These are phyloP conservation scores for Talaromyces wortmannii DNA, from an alignment of 495 filamentous ascomycete species.

Conservation along the genomic window DNA sequence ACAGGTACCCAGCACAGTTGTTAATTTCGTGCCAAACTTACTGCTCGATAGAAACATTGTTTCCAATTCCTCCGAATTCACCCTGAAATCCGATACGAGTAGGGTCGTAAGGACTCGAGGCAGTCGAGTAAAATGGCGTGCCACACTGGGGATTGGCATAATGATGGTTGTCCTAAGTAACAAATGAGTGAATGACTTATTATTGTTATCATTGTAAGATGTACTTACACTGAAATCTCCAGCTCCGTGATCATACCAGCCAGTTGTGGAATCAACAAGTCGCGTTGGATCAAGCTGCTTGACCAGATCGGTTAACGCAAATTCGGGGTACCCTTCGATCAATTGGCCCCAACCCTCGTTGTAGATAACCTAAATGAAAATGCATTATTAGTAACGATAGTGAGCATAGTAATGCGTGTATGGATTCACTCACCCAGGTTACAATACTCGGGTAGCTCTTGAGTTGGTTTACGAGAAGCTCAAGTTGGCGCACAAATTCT, in stretches of 20 bases:
- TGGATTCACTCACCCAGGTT: slow-evolving; percentile 27
- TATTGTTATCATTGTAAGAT: neutral
- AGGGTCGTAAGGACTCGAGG: slow-evolving; percentile 50
- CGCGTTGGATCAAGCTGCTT: slow-evolving; percentile 52
- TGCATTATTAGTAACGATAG: neutral
- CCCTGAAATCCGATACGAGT: slow-evolving; percentile 59
- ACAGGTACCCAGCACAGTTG: neutral
- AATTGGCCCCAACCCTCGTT: slow-evolving; percentile 68
- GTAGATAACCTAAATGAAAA: slow-evolving; percentile 40
- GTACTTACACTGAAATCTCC: slow-evolving; percentile 45
- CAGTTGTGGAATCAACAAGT: slow-evolving; percentile 51
- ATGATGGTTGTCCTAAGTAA: slow-evolving; percentile 56
- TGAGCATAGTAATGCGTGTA: neutral
- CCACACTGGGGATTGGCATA: slow-evolving; percentile 67
- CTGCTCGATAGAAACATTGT: slow-evolving; percentile 50
- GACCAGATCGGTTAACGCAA: slow-evolving; percentile 44
- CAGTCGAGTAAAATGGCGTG: slow-evolving; percentile 52
- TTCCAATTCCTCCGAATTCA: slow-evolving; percentile 61
- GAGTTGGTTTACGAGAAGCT: slow-evolving; percentile 52
- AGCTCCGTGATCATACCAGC: slow-evolving; percentile 56
- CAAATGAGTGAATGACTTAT: neutral
- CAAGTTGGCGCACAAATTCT: slow-evolving; percentile 58
- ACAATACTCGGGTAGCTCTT: slow-evolving; percentile 57
- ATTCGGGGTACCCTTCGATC: slow-evolving; percentile 42
- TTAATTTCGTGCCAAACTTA: slow-evolving; percentile 10